These are phyloP conservation scores for Termitomyces sp. DNA, from an alignment of 768 basidiomycete genomes.

Conservation along the genomic window DNA sequence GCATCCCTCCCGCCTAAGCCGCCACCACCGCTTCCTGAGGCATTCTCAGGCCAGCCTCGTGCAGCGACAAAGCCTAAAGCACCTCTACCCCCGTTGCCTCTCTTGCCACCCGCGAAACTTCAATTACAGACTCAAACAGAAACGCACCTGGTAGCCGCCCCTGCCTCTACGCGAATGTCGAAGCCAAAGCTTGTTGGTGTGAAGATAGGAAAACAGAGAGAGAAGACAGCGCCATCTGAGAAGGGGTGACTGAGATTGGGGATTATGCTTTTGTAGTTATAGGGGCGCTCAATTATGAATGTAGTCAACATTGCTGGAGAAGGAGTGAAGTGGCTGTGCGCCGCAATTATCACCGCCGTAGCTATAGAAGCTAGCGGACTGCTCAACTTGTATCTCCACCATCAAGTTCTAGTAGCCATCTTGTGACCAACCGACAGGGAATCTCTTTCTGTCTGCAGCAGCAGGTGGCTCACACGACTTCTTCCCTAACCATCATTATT, in stretches of 20 bases:
- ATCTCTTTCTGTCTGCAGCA: conserved; percentile 5
- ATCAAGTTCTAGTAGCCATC: conserved; percentile 1
- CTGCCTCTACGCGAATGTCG: conserved; percentile 5
- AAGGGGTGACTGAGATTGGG: neutral
- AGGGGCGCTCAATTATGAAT: neutral
- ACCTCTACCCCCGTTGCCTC: conserved; percentile 20
- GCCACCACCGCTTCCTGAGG: conserved; percentile 21
- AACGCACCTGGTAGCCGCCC: neutral
- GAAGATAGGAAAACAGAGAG: conserved; percentile 32
- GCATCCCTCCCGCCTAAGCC: conserved; percentile 41
- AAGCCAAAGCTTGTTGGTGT: conserved; percentile 31
- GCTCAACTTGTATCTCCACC: neutral
- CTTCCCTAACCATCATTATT: conserved; percentile 7
- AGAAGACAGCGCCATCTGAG: conserved; percentile 14
- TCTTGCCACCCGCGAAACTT: conserved; percentile 10
- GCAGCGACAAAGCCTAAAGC: conserved; percentile 13
- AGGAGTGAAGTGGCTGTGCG: neutral
- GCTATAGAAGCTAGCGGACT: neutral
- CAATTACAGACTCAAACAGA: conserved; percentile 5
- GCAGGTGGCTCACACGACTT: conserved; percentile 12
- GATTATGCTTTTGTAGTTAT: neutral
- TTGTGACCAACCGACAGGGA: conserved; percentile 4
- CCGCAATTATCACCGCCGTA: neutral
- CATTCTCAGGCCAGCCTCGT: conserved; percentile 8
- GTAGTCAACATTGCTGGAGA: neutral